Evolutionary conservation across 352 stramenopile species (phyloP), one percentile per base, ranked within the genome.

Genomic region (Globisporangium radiosum): DNA sequence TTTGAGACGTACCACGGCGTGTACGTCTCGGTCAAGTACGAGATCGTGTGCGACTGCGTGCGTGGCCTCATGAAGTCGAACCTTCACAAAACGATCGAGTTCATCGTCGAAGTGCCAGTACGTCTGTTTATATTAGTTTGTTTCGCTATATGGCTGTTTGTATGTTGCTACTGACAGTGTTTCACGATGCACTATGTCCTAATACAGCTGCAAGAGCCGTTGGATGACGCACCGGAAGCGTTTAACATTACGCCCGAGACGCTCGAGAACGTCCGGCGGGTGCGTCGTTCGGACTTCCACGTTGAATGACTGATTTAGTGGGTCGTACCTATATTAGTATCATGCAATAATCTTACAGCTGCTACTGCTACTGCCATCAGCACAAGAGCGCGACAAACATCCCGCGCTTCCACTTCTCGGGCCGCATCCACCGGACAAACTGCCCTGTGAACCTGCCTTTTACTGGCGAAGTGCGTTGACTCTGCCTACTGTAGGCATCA

Each of bases 1-100:
- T 85, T 92, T 51, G 91, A 97, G 64, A 96, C 90, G 10, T 97
- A 97, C 66, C 91, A 97, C 58, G 91, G 91, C 50, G 87, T 96
- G 5, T 96, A 97, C 64, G 74, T 97, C 13, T 95, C 80, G 14
- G 81, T 96, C 58, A 94, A 90, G 61, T 97, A 97, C 72, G 79
- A 90, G 59, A 92, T 97, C 52, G 72, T 73, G 1, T 86, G 71
- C 57, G 86, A 92, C 60, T 95, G 87, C 62, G 73, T 91, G 47
- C 87, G 88, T 47, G 86, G 90, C 7, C 78, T 95, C 43, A 90
- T 96, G 78, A 92, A 95, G 71, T 88, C 85, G 49, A 90, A 81
- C 25, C 61, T 94, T 49, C 81, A 92, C 65, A 88, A 86, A 52
- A 85, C 73, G 9, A 56, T 97, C 36, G 90, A 97, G 72, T 95